A percentile compares a stretch with the other conserved stretches of the same genome.
phyloP scores from a whole-genome alignment of 2,329 filamentous ascomycete genomes.

The Zymoseptoria tritici region DNA sequence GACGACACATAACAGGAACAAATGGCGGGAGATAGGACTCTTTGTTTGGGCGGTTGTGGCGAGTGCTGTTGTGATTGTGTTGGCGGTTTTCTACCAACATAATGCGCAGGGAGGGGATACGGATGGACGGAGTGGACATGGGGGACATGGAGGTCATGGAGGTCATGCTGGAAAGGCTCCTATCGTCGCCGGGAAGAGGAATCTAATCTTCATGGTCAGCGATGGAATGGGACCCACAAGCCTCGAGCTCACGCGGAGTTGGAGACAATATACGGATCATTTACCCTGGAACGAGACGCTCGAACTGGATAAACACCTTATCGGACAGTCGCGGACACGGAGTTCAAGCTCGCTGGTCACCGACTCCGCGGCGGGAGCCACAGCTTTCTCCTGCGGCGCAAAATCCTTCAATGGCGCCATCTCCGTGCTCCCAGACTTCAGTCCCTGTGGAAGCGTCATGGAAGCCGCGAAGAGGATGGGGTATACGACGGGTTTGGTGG shows the following conservation, averaged over 20 bases:
- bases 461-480: conserved; percentile 90
- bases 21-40: conserved; percentile 66
- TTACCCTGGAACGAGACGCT: conserved; percentile 70
- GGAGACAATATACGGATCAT: conserved; percentile 66
- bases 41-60: conserved; percentile 79
- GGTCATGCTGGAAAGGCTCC: too few relatives aligned
- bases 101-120: conserved; percentile 25
- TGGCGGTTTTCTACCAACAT: conserved; percentile 74
- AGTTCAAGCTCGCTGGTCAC: conserved; percentile 81
- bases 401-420: conserved; percentile 99
- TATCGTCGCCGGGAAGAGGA: conserved; percentile 58
- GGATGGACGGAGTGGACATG: neutral
- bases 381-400: conserved; percentile 82
- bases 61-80: conserved; percentile 67
- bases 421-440: conserved; percentile 73
- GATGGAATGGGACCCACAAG: conserved; percentile 97
- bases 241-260: conserved; percentile 77
- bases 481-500: conserved; percentile 87
- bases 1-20: conserved; percentile 40
- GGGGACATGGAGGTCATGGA: too few relatives aligned
- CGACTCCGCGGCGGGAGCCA: conserved; percentile 93
- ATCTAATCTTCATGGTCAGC: conserved; percentile 97
- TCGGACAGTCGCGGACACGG: conserved; percentile 81
- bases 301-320: conserved; percentile 77
- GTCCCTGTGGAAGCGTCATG: conserved; percentile 83